phyloP scores from a whole-genome alignment of 192 early-diverging fungal genomes.

The Podila epigama region DNA sequence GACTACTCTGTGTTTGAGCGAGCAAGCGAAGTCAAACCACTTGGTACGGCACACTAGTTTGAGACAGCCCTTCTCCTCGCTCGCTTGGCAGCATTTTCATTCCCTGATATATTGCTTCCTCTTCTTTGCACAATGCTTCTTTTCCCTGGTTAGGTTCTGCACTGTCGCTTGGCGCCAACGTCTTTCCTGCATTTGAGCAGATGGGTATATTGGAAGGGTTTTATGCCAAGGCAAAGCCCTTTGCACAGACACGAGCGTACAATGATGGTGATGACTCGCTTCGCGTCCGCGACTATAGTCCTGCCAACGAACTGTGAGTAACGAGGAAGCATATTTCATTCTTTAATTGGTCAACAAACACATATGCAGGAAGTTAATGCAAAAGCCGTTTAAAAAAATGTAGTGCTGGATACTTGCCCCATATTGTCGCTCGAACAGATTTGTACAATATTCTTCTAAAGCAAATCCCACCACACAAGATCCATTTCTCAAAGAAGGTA shows the following conservation, averaged over 20 bases:
- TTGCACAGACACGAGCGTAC: constrained; percentile 5
- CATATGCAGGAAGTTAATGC: too few relatives aligned
- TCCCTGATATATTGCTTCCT: not conserved
- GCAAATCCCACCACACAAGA: constrained; percentile 16
- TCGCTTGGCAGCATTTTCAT: not conserved
- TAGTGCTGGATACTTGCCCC: constrained; percentile 23
- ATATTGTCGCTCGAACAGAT: constrained; percentile 19
- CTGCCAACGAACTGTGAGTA: constrained; percentile 13
- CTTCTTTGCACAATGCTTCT: too few relatives aligned
- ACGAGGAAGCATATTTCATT: too few relatives aligned
- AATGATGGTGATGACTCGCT: not conserved
- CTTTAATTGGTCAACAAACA: too few relatives aligned
- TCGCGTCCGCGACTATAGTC: constrained; percentile 6
- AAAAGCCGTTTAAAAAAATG: too few relatives aligned
- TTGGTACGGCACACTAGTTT: constrained; percentile 1
- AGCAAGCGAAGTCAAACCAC: not conserved
- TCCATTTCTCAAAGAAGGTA: constrained; percentile 29
- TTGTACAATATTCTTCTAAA: constrained; percentile 4
- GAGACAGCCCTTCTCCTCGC: not conserved
- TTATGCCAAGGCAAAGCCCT: constrained; percentile 4
- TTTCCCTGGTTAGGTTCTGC: constrained; percentile 6
- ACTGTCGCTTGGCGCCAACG: not conserved
- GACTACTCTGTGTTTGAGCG: constrained; percentile 14
- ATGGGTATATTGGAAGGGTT: constrained; percentile 5
- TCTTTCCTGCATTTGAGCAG: constrained; percentile 8